Base-by-base conservation (phyloP, 1,284 basidiomycete species). In the Apiotrichum montevideense region DNA sequence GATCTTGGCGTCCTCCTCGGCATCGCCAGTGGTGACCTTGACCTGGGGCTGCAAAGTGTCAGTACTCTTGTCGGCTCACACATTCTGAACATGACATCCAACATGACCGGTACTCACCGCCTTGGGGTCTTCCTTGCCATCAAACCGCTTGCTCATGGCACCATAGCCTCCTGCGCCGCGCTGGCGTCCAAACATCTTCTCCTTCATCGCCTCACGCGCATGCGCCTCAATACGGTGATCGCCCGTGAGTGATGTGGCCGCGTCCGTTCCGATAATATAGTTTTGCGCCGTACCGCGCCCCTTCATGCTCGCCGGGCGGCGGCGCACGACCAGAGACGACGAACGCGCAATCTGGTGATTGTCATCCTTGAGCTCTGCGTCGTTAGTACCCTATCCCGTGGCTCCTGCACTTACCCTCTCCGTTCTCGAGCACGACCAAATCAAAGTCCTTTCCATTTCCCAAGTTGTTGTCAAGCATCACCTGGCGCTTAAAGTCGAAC, bases 401-500 rank as follows among this genome's bases (percentile, higher is more conserved):
- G 4, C 10, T 4, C 3, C 3, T 2, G 5, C 8, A 51, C 61
- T 94, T 88, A 63, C 89, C 87, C 10, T 87, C 86, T n/a, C 85
- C 84, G 52, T 84, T 80, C 71, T 96, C 91, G 70, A 86, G 88
- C 35, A 98, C 81, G 56, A 85, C 85, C 42, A 99, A 82, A 77
- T 99, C 96, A 80, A 98, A 98, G 74, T 98, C 96, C 72, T 88
- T 91, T 60, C 92, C 92, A 79, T 96, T 96, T 69, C 77, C 78
- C 77, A 99, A 86, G 76, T 90, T 94, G 77, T 97, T 97, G 72
- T 87, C 88, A 63, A 96, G 80, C 70, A 99, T 95, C 74, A 99
- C 91, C 80, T 98, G 95, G 79, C 88, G 89, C 81, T 99, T 99
- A 75, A 99, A 81, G 78, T 99, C 96, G 82, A 97, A 98, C 63